Evolutionary conservation across 192 early-diverging fungal genomes (phyloP).

Genomic region (Backusella macrospora): DNA sequence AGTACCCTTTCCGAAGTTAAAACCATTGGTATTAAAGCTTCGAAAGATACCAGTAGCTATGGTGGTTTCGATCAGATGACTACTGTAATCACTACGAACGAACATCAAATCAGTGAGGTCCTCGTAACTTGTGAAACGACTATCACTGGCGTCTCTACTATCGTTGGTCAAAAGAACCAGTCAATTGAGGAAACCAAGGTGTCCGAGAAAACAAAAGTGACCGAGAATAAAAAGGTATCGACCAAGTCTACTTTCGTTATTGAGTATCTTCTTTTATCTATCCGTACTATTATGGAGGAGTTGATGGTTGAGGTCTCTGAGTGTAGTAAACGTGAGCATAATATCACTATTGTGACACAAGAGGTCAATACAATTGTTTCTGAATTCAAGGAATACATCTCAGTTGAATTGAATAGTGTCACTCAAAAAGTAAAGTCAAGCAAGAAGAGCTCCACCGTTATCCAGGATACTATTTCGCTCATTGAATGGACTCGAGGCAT

Average conservation of each 20-base stretch:
- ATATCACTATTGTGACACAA: not conserved
- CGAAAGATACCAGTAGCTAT: not conserved
- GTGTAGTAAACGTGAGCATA: conserved; percentile 14
- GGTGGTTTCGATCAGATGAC: conserved; percentile 27
- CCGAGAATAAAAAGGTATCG: not conserved
- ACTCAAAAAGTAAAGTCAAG: not conserved
- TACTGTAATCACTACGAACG: conserved; percentile 15
- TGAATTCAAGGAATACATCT: conserved; percentile 11
- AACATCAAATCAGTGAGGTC: conserved; percentile 15
- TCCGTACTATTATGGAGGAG: conserved; percentile 12
- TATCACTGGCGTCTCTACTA: not conserved
- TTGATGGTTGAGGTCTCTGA: conserved; percentile 21
- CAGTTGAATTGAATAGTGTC: not conserved
- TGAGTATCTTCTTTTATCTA: conserved; percentile 2
- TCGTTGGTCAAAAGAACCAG: not conserved
- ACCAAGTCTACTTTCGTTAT: not conserved
- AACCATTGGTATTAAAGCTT: conserved; percentile 7
- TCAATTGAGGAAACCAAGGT: not conserved
- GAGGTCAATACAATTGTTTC: conserved; percentile 1
- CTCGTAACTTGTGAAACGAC: conserved; percentile 19
- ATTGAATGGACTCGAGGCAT: conserved; percentile 27
- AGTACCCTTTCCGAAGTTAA: conserved; percentile 21
- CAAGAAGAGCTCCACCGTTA: conserved; percentile 13
- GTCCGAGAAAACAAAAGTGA: not conserved
- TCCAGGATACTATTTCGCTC: not conserved